A percentile compares a stretch with the other conserved stretches of the same genome.
Conservation (phyloP, 1,284 basidiomycete species). For the Austroboletus niveus region DNA sequence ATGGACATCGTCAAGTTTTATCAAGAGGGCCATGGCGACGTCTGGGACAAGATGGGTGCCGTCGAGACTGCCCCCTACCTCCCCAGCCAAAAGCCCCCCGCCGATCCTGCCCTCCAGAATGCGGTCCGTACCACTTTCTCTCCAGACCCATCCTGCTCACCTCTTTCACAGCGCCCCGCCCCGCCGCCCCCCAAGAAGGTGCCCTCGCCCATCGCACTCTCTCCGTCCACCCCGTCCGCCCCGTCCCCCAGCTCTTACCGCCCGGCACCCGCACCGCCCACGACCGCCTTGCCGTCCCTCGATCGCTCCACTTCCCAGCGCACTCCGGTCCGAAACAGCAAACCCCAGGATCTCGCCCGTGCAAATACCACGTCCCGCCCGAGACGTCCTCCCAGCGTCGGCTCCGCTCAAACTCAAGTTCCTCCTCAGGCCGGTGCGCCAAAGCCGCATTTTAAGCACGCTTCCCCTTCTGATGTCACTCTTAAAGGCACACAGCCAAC, state of each 20-base stretch:
- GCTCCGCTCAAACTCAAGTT: slow-evolving; percentile 7
- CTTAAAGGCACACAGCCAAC: slow-evolving; percentile 39
- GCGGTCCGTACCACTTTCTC: slow-evolving; percentile 42
- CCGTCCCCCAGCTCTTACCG: slow-evolving; percentile 55
- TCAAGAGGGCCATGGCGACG: slow-evolving; percentile 80
- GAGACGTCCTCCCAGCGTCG: slow-evolving; percentile 31
- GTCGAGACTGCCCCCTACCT: slow-evolving; percentile 28
- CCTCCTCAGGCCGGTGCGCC: slow-evolving; percentile 30
- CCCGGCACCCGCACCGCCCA: slow-evolving; percentile 65
- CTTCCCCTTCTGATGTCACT: slow-evolving; percentile 54
- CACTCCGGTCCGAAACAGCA: slow-evolving; percentile 50
- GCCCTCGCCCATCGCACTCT: slow-evolving; percentile 32
- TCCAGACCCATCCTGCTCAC: slow-evolving; percentile 26
- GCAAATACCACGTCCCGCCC: slow-evolving; percentile 60
- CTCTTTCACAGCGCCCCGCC: slow-evolving; percentile 38
- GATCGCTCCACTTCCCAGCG: slow-evolving; percentile 79
- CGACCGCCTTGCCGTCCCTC: slow-evolving; percentile 54
- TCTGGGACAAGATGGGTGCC: slow-evolving; percentile 81
- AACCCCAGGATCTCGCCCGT: slow-evolving; percentile 54
- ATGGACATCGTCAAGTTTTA: slow-evolving; percentile 99
- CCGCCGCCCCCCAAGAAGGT: slow-evolving; percentile 58
- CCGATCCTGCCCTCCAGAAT: slow-evolving; percentile 49
- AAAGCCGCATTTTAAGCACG: slow-evolving; percentile 43
- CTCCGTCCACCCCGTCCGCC: slow-evolving; percentile 31
- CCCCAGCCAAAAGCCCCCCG: slow-evolving; percentile 28